Evolutionary conservation across 2,329 filamentous ascomycete genomes (phyloP).

Genomic region (Zarea fungicola): DNA sequence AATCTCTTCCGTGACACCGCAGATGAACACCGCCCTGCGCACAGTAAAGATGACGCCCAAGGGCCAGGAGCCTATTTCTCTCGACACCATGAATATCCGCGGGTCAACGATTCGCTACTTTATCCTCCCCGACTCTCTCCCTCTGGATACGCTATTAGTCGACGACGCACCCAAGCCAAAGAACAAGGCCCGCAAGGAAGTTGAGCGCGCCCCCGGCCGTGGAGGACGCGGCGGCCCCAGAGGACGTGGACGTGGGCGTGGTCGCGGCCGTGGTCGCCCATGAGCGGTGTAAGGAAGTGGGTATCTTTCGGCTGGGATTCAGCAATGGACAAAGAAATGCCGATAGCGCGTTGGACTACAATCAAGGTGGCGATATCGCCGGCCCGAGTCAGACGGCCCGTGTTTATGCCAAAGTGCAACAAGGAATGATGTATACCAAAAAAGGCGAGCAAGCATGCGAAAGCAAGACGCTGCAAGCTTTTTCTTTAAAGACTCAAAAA

Average conservation of each 20-base stretch:
- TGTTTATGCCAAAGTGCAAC: neutral
- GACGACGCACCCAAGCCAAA: constrained; percentile 98
- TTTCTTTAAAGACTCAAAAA: constrained; percentile 3
- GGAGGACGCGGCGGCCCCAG: constrained; percentile 50
- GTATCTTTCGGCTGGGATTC: neutral
- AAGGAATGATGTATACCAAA: no score
- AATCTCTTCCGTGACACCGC: constrained; percentile 90
- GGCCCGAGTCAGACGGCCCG: neutral
- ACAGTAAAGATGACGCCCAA: constrained; percentile 95
- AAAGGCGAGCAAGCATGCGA: neutral
- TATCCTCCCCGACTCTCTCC: constrained; percentile 92
- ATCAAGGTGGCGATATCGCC: neutral
- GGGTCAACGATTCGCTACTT: constrained; percentile 95
- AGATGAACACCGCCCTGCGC: constrained; percentile 97
- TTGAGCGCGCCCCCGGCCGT: constrained; percentile 51
- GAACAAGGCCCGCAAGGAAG: constrained; percentile 98
- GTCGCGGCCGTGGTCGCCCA: constrained; percentile 34
- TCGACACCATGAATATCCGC: constrained; percentile 95
- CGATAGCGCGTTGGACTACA: neutral
- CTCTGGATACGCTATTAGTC: constrained; percentile 89
- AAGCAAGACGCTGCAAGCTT: neutral
- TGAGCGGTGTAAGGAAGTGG: constrained; percentile 1
- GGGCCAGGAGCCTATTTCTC: constrained; percentile 77
- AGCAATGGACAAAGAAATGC: neutral
- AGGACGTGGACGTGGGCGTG: constrained; percentile 45